Percentiles rank a stretch among this genome's conserved stretches.
Evolutionary conservation across 2,329 filamentous ascomycete genomes (phyloP).

Genomic region (Neonectria magnoliae): DNA sequence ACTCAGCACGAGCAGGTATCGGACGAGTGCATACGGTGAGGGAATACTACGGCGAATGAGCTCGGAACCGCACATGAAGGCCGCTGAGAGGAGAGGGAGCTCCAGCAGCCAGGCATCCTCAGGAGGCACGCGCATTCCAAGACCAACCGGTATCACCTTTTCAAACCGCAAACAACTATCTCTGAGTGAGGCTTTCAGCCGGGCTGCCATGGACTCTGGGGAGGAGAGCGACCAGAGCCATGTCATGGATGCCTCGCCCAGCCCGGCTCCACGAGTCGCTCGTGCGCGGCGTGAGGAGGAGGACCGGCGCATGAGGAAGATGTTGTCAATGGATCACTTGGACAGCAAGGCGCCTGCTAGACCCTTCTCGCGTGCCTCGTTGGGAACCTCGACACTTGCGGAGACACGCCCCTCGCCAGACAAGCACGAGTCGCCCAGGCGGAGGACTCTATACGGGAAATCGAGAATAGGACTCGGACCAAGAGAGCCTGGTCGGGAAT

Average conservation of each 20-base stretch:
- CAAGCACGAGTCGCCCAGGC: slow-evolving; percentile 34
- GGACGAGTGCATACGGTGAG: slow-evolving; percentile 20
- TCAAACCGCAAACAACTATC: slow-evolving; percentile 50
- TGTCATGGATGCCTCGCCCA: slow-evolving; percentile 58
- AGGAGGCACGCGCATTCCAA: slow-evolving; percentile 49
- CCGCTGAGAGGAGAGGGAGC: slow-evolving; percentile 32
- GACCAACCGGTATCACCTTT: slow-evolving; percentile 40
- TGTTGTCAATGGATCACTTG: slow-evolving; percentile 44
- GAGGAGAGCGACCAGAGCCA: slow-evolving; percentile 40
- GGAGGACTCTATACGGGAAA: slow-evolving; percentile 38
- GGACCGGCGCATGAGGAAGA: slow-evolving; percentile 44
- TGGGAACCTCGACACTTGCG: slow-evolving; percentile 34
- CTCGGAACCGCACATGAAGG: slow-evolving; percentile 35
- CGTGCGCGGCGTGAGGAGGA: slow-evolving; percentile 47
- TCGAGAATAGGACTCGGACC: slow-evolving; percentile 34
- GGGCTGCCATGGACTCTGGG: slow-evolving; percentile 46
- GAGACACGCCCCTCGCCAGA: slow-evolving; percentile 31
- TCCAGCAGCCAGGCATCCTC: slow-evolving; percentile 39
- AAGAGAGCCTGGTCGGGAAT: slow-evolving; percentile 27
- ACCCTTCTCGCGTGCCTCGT: slow-evolving; percentile 36
- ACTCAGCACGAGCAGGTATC: slow-evolving; percentile 23
- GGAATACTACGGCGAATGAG: slow-evolving; percentile 37
- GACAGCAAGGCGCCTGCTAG: slow-evolving; percentile 43
- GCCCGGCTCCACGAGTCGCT: slow-evolving; percentile 60
- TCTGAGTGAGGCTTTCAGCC: slow-evolving; percentile 54